phyloP scores from a whole-genome alignment of 306 rosid genomes.

The Spatholobus suberectus region DNA sequence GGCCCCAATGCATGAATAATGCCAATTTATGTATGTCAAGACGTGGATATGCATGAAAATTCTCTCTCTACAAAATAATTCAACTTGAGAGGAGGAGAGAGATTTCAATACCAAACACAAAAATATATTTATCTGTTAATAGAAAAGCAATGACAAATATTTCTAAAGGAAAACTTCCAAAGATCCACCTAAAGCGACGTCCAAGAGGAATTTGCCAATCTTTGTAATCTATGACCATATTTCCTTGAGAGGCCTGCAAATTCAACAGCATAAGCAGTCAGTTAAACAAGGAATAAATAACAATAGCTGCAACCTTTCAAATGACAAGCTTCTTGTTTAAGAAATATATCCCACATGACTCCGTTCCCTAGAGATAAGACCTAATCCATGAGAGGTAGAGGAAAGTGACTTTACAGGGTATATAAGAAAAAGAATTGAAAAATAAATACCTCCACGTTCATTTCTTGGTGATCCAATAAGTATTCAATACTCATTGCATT shows the following conservation, averaged over 20 bases:
- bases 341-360: neutral
- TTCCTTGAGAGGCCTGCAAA: slow-evolving; percentile 79
- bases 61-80: neutral
- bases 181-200: slow-evolving; percentile 88
- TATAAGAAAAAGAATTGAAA: neutral
- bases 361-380: slow-evolving; percentile 5
- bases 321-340: slow-evolving; percentile 14
- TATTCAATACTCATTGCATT: slow-evolving; percentile 3
- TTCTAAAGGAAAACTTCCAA: slow-evolving; percentile 26
- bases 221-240: slow-evolving; percentile 86
- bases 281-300: slow-evolving; percentile 23
- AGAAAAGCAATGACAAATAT: slow-evolving; percentile 5
- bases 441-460: neutral
- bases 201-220: slow-evolving; percentile 99
- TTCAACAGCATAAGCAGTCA: slow-evolving; percentile 34
- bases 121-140: neutral
- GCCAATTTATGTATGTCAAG: neutral
- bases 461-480: slow-evolving; percentile 19
- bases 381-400: slow-evolving; percentile 6
- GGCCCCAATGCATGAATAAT: neutral
- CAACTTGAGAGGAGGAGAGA: neutral
- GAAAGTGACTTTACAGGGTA: neutral
- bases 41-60: neutral
- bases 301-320: slow-evolving; percentile 10
- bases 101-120: slow-evolving; percentile 17